A percentile compares a stretch with the other conserved stretches of the same genome.
Evolutionary conservation across 2,329 filamentous ascomycete species (phyloP).

Genomic region (Monilinia vaccinii-corymbosi): DNA sequence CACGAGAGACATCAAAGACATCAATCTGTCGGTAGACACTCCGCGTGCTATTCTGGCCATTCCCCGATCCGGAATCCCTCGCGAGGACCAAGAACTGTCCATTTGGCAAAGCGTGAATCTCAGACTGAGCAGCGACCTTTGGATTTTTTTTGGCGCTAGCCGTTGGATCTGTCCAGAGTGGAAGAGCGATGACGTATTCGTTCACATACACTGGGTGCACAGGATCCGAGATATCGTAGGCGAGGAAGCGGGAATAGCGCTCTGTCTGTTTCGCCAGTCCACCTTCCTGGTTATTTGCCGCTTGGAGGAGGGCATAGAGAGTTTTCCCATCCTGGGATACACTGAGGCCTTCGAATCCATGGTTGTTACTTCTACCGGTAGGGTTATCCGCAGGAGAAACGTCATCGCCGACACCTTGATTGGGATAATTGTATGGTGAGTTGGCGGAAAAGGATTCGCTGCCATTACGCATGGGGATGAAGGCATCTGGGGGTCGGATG

Average conservation of each 20-base stretch:
- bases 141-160: slow-evolving; percentile 35
- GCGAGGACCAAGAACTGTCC: slow-evolving; percentile 59
- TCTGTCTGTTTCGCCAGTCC: slow-evolving; percentile 45
- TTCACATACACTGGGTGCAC: slow-evolving; percentile 39
- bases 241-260: slow-evolving; percentile 50
- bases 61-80: slow-evolving; percentile 52
- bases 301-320: slow-evolving; percentile 58
- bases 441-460: slow-evolving; percentile 53
- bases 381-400: slow-evolving; percentile 47
- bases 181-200: slow-evolving; percentile 59
- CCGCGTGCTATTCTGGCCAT: slow-evolving; percentile 41
- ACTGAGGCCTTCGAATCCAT: slow-evolving; percentile 64
- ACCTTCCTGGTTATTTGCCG: slow-evolving; percentile 53
- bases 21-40: slow-evolving; percentile 62
- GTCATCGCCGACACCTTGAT: slow-evolving; percentile 30
- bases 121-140: slow-evolving; percentile 55
- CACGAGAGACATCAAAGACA: slow-evolving; percentile 52
- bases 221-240: slow-evolving; percentile 49
- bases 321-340: slow-evolving; percentile 52
- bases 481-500: slow-evolving; percentile 54
- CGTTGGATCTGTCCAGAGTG: slow-evolving; percentile 44
- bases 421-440: slow-evolving; percentile 51
- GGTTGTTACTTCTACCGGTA: slow-evolving; percentile 60
- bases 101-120: slow-evolving; percentile 54
- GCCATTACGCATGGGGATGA: slow-evolving; percentile 55